phyloP scores from a whole-genome alignment of 176 grass and related monocot genomes.

The Bonia amplexicaulis region DNA sequence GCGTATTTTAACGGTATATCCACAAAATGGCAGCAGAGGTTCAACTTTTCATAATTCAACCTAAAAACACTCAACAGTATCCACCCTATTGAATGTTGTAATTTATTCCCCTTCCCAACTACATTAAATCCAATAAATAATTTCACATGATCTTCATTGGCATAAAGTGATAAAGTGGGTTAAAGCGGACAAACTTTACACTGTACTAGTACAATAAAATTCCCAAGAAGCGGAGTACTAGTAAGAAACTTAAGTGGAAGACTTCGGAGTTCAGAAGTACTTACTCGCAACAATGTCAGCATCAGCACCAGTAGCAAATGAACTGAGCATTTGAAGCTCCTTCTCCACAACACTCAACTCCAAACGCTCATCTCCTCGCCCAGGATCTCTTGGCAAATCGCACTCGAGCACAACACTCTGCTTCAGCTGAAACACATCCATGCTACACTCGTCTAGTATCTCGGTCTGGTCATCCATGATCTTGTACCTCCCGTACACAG shows the following conservation, averaged over 20 bases:
- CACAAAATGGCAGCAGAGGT: neutral
- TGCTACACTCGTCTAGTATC: slow-evolving; percentile 60
- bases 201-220: neutral
- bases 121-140: slow-evolving; percentile 22
- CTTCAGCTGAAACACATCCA: slow-evolving; percentile 42
- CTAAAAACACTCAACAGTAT: neutral
- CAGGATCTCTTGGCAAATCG: slow-evolving; percentile 23
- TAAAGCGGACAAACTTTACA: slow-evolving; percentile 5
- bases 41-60: slow-evolving; percentile 15
- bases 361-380: slow-evolving; percentile 19
- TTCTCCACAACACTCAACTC: slow-evolving; percentile 46
- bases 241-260: neutral
- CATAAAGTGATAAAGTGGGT: neutral
- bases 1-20: neutral
- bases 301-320: slow-evolving; percentile 33
- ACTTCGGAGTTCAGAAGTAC: slow-evolving; percentile 12
- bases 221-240: neutral
- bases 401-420: slow-evolving; percentile 32
- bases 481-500: slow-evolving; percentile 80
- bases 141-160: neutral
- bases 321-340: slow-evolving; percentile 57
- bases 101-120: neutral
- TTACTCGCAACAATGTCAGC: slow-evolving; percentile 19
- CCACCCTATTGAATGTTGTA: slow-evolving; percentile 3
- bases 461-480: slow-evolving; percentile 92